Evolutionary conservation across 75 land plant species (phyloP).

Genomic region (Azolla pinnata): DNA sequence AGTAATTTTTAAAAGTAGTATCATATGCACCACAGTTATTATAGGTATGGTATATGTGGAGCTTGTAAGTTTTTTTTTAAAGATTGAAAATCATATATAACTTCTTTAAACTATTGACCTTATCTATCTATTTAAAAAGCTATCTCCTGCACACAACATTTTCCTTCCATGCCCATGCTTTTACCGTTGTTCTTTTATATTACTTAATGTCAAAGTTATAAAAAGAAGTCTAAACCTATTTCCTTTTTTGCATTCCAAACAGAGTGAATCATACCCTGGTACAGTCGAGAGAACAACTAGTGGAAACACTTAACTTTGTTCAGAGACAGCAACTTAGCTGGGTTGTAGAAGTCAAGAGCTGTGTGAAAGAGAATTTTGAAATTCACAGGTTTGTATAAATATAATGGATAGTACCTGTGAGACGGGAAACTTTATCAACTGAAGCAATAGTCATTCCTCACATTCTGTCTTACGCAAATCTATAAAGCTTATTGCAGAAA

Average conservation of each 20-base stretch:
- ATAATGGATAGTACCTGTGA: background rate
- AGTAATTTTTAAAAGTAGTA: too few relatives aligned
- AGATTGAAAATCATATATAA: too few relatives aligned
- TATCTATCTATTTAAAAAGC: constrained; percentile 1
- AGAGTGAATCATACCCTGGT: constrained; percentile 66
- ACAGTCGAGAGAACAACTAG: constrained; percentile 55
- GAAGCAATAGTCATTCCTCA: background rate
- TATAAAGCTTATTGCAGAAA: constrained; percentile 43
- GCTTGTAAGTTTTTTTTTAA: too few relatives aligned
- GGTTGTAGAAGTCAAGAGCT: constrained; percentile 77
- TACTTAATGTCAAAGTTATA: background rate
- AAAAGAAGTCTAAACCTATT: constrained; percentile 2
- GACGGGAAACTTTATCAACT: background rate
- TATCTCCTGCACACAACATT: too few relatives aligned
- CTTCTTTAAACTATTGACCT: too few relatives aligned
- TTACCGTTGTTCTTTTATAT: background rate
- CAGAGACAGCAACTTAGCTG: constrained; percentile 35
- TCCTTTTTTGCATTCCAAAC: background rate
- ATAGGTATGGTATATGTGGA: too few relatives aligned
- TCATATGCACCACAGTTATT: too few relatives aligned
- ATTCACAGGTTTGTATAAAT: constrained; percentile 57
- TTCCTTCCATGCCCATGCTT: too few relatives aligned
- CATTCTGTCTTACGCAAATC: constrained; percentile 22
- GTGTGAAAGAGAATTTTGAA: constrained; percentile 57
- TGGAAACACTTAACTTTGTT: constrained; percentile 38